These are phyloP conservation scores for Imleria badia DNA, from an alignment of 768 basidiomycete genomes.

Conservation along the genomic window DNA sequence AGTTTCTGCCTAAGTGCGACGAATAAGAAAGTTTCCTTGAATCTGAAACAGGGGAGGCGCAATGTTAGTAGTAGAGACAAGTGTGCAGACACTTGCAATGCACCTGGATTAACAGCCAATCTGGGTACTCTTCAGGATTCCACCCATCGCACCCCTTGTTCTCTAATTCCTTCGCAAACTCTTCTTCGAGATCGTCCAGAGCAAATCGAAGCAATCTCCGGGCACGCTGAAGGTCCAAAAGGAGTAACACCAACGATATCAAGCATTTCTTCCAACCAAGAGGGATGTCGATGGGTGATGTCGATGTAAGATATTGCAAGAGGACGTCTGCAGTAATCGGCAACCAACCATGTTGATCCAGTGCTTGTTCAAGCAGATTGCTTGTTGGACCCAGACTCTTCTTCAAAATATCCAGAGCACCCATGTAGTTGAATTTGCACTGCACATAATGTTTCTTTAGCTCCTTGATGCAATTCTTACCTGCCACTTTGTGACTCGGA, in stretches of 20 bases:
- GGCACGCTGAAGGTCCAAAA: constrained; percentile 13
- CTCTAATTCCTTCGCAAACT: too few species aligned
- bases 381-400: constrained; percentile 8
- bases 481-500: neutral
- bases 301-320: too few species aligned
- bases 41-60: constrained; percentile 31
- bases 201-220: too few species aligned
- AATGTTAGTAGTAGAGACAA: neutral
- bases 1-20: constrained; percentile 36
- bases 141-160: constrained; percentile 6
- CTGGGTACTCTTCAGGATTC: constrained; percentile 22
- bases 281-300: constrained; percentile 5
- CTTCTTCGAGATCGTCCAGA: too few species aligned
- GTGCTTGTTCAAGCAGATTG: neutral
- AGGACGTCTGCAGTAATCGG: constrained; percentile 2
- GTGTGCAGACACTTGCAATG: neutral
- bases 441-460: neutral
- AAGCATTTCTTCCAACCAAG: constrained; percentile 30
- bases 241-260: constrained; percentile 24
- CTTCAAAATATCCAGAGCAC: neutral
- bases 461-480: neutral
- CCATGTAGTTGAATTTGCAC: neutral
- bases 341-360: constrained; percentile 31
- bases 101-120: constrained; percentile 46
- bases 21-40: constrained; percentile 23